Conservation (phyloP, 2,329 filamentous ascomycete species). For the Fusarium austroafricanum region DNA sequence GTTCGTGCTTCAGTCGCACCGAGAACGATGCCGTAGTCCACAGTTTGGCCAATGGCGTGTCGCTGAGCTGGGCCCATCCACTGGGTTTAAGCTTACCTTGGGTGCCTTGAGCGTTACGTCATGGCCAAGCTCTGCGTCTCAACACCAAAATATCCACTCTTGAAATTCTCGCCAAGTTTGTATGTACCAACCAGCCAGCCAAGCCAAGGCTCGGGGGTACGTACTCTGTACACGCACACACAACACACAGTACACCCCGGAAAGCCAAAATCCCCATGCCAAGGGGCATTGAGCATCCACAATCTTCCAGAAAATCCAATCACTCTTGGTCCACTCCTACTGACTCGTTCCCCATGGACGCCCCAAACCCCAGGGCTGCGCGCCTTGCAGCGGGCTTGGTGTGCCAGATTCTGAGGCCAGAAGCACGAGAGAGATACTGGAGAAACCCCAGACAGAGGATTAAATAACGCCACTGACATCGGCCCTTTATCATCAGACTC, state of each 20-base stretch:
- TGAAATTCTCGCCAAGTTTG: constrained; percentile 12
- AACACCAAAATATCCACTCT: constrained; percentile 18
- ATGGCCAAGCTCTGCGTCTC: constrained; percentile 17
- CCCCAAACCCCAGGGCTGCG: not conserved
- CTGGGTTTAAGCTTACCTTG: constrained; percentile 45
- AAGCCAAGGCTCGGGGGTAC: not conserved
- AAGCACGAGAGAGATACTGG: constrained; percentile 9
- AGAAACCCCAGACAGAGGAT: constrained; percentile 28
- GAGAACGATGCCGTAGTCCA: constrained; percentile 41
- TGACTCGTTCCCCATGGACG: constrained; percentile 9
- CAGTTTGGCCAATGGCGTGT: not conserved
- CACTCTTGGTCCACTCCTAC: constrained; percentile 7
- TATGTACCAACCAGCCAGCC: too few species aligned
- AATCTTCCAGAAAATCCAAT: constrained; percentile 36
- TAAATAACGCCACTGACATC: constrained; percentile 44
- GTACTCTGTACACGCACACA: too few species aligned
- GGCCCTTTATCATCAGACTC: constrained; percentile 40
- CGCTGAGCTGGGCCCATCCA: constrained; percentile 20
- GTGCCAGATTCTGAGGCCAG: constrained; percentile 1
- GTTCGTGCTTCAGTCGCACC: constrained; percentile 31
- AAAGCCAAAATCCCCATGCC: constrained; percentile 11
- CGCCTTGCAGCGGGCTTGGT: not conserved
- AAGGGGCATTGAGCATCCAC: constrained; percentile 17
- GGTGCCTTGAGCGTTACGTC: constrained; percentile 43
- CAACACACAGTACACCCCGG: constrained; percentile 22